Base-by-base conservation (phyloP, 345 rosid genomes). In the Nasturtium officinale region DNA sequence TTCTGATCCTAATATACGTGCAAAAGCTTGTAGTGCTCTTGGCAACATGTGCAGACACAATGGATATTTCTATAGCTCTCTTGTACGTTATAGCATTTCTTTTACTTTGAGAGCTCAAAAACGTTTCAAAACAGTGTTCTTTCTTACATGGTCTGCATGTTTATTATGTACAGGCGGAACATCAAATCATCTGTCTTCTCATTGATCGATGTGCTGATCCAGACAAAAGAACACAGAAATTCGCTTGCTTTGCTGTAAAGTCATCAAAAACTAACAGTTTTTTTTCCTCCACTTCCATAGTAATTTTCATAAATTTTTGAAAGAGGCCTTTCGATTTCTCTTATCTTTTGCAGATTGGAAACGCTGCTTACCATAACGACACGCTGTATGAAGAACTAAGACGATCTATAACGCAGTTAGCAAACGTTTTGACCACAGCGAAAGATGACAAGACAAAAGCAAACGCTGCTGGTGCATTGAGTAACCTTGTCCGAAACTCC, bases 401-500 rank as follows among this genome's bases (percentile, higher is more conserved):
- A 83, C 80, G 89, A 78, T 88, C 96, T 26, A 95, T 91, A 78
- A 92, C 96, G 69, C 92, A 85, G 68, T 79, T 95, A 26, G 88
- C 89, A 62, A 87, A 86, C 33, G 77, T 95, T 64, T 75, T 95
- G 79, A 80, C 88, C 71, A 83, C 96, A 16, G 83, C 83, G 2
- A 96, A 90, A 77, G 99, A 91, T 81, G 97, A 91, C 85, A 95
- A 95, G 83, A 95, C 98, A 28, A 95, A 87, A 81, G 96, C 94
- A 67, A 95, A 95, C 80, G 98, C 98, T 61, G 98, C 98, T 5
- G 99, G 98, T 65, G 99, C 98, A 20, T 70, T 95, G 40, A 91
- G 98, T 77, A 95, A 95, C 83, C 99, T 95, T 28, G 98, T 91
- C 32, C 98, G 98, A 55, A 95, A 95, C 75, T 91, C 99, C 20